phyloP scores from a whole-genome alignment of 345 rosid genomes.

The Noccaea caerulescens region DNA sequence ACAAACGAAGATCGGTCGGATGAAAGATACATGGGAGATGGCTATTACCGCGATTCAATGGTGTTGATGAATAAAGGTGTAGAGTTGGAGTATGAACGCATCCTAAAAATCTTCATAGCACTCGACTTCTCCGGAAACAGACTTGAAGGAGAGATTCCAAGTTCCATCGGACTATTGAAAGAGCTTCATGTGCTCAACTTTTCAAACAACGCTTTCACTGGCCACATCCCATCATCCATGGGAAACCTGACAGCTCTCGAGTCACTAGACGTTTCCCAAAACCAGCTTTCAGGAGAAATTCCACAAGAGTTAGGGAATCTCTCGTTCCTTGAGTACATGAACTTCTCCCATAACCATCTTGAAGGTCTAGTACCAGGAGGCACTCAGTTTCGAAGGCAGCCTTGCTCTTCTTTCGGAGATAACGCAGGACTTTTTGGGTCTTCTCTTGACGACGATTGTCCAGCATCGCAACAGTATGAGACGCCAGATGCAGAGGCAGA shows the following conservation, averaged over 20 bases:
- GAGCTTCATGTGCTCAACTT: slow-evolving; percentile 9
- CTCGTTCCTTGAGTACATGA: background rate
- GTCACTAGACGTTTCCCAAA: background rate
- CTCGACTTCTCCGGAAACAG: background rate
- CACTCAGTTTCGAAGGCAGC: background rate
- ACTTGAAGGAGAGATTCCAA: background rate
- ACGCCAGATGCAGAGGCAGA: background rate
- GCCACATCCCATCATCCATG: background rate
- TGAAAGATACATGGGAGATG: background rate
- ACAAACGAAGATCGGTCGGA: background rate
- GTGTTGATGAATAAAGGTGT: background rate
- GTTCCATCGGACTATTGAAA: background rate
- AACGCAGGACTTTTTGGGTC: background rate
- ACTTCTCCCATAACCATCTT: slow-evolving; percentile 9
- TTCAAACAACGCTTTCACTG: background rate
- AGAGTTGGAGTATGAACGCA: background rate
- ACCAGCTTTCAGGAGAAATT: background rate
- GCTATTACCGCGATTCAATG: background rate
- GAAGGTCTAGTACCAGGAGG: background rate
- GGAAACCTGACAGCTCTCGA: background rate
- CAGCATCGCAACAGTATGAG: background rate
- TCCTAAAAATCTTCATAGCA: background rate
- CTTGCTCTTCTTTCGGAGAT: background rate
- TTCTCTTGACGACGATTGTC: background rate
- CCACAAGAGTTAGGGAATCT: background rate